These are phyloP conservation scores for Coemansia sp. DNA, from an alignment of 192 early-diverging fungal genomes.

Conservation along the genomic window DNA sequence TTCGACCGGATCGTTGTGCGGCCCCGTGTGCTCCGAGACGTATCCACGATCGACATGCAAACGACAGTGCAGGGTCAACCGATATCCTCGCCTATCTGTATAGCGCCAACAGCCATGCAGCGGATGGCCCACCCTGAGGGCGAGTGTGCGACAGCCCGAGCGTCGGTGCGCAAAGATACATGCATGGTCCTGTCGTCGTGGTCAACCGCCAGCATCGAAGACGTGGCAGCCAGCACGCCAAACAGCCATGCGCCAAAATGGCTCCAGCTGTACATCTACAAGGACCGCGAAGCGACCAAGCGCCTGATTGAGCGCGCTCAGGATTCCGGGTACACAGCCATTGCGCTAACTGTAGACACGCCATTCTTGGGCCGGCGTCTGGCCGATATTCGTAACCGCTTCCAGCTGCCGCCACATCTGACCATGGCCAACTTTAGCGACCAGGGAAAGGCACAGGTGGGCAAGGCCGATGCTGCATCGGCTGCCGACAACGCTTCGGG, in stretches of 20 bases:
- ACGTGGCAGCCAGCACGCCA: constrained; percentile 50
- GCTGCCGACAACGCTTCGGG: constrained; percentile 37
- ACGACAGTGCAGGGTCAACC: constrained; percentile 60
- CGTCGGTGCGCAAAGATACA: constrained; percentile 33
- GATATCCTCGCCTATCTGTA: constrained; percentile 68
- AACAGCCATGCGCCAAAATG: constrained; percentile 31
- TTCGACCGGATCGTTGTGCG: constrained; percentile 47
- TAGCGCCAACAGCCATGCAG: constrained; percentile 79
- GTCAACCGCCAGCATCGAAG: constrained; percentile 64
- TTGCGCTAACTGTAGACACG: constrained; percentile 62
- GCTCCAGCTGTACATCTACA: constrained; percentile 84
- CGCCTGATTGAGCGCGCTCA: constrained; percentile 71
- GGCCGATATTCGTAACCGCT: constrained; percentile 58
- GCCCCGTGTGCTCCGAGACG: constrained; percentile 73
- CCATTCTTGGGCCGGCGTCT: constrained; percentile 59
- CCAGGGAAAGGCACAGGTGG: constrained; percentile 23
- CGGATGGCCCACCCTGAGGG: constrained; percentile 67
- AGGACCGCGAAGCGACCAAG: constrained; percentile 63
- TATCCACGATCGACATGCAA: constrained; percentile 59
- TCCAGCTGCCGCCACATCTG: constrained; percentile 63
- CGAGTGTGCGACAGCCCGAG: constrained; percentile 63
- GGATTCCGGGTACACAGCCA: constrained; percentile 66
- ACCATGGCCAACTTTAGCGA: constrained; percentile 65
- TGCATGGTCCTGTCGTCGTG: constrained; percentile 63
- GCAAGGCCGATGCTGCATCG: background rate